A percentile compares a stretch with the other conserved stretches of the same genome.
These are phyloP conservation scores for Epicoccum sorghinum DNA, from an alignment of 2,329 filamentous ascomycete genomes.

Conservation along the genomic window DNA sequence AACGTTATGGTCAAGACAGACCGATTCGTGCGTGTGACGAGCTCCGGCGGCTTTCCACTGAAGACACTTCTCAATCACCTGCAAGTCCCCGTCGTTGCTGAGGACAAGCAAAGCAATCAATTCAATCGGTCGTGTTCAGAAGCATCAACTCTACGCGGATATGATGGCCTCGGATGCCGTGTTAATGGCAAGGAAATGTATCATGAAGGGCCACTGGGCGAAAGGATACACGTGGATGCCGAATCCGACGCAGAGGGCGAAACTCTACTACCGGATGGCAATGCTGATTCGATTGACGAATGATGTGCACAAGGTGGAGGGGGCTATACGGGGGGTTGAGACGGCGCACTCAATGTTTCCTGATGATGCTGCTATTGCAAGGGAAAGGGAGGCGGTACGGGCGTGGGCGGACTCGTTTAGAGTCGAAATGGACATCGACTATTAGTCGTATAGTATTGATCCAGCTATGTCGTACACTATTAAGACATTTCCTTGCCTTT, in stretches of 20 bases:
- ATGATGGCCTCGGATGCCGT: background rate
- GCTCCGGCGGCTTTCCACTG: conserved; percentile 9
- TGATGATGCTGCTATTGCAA: background rate
- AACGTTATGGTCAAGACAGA: conserved; percentile 25
- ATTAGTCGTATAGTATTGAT: no score
- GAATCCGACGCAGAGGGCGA: background rate
- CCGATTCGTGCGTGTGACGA: conserved; percentile 21
- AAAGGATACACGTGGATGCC: background rate
- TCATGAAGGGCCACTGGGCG: background rate
- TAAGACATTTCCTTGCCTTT: no score
- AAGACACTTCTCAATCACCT: background rate
- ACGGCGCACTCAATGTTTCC: background rate
- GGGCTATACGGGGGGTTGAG: background rate
- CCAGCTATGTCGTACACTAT: no score
- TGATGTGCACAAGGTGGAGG: background rate
- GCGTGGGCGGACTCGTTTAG: background rate
- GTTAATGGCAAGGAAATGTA: background rate
- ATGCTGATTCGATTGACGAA: background rate
- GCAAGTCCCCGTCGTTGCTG: conserved; percentile 14
- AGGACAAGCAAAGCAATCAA: background rate
- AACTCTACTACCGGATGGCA: background rate
- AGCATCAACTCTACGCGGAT: background rate
- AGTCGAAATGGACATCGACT: no score
- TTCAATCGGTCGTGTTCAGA: conserved; percentile 10
- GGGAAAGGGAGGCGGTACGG: background rate